Evolutionary conservation across 2,329 filamentous ascomycete genomes (phyloP), one percentile per base, ranked within the genome.

Genomic region (Thielaviopsis punctulata): DNA sequence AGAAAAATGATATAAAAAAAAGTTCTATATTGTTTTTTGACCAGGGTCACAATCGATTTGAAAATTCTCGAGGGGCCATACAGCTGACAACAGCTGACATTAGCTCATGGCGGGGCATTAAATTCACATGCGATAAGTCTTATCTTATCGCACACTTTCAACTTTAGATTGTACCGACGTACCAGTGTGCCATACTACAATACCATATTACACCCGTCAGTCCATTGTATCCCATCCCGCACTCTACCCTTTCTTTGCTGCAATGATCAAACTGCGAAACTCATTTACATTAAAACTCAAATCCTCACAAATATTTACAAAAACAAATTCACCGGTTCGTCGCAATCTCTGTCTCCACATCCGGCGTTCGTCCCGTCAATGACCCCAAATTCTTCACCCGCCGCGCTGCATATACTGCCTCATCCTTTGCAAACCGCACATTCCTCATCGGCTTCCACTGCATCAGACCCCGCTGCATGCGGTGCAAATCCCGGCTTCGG

Each of bases 381-480:
- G 80, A 82, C 9, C 92, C 73, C 62, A 86, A 81, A 61, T 84
- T 83, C 64, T 82, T 84, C 52, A 93, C 68, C 64, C 85, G 86
- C 45, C 80, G 73, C 4, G 88, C 65, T 0, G 85, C 86, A 67
- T 82, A 89, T 60, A 84, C 82, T 0, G 84, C 79, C 69, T 96
- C 86, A 60, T 95, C 75, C 67, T 92, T 94, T 44, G 82, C 89
- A 64, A 95, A 96, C 58, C 81, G 79, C 21, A 79, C 72, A 62
- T 95, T 95, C 41, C 90, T 75, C 63, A 89, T 84, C 0, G 90
- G 89, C 61, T 81, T 85, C 88, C 89, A 96, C 65, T 96, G 90
- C 86, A 95, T 94, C 62, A 95, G 61, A 0, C 90, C 90, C 10
- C 89, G 75, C 59, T 95, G 88, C 67, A 89, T 87, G 0, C 89